Evolutionary conservation across 306 rosid species (phyloP).

Genomic region (Quercus rubra): DNA sequence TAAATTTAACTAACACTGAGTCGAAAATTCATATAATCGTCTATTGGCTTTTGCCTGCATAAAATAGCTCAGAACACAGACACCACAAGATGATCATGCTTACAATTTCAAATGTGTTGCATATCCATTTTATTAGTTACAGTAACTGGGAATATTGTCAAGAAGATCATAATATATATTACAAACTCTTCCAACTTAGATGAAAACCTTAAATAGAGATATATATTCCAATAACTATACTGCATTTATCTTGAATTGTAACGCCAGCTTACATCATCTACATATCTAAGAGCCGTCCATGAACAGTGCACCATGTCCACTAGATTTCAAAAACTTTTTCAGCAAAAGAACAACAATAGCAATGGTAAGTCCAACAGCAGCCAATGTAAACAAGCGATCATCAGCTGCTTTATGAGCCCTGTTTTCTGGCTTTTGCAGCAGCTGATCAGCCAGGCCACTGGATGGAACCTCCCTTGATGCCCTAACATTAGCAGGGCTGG

Average conservation of each 20-base stretch:
- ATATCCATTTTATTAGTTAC: background rate
- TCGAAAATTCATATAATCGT: too few species aligned
- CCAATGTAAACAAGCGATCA: slow-evolving; percentile 84
- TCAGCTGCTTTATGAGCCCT: slow-evolving; percentile 55
- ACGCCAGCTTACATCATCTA: slow-evolving; percentile 8
- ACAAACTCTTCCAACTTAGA: background rate
- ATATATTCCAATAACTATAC: background rate
- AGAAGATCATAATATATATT: background rate
- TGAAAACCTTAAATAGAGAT: background rate
- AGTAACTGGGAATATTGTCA: background rate
- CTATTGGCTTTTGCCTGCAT: too few species aligned
- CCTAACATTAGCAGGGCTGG: slow-evolving; percentile 27
- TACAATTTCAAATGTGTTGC: background rate
- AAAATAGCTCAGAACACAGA: background rate
- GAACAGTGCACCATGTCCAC: slow-evolving; percentile 71
- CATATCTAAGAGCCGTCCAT: slow-evolving; percentile 66
- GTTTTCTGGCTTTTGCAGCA: slow-evolving; percentile 37
- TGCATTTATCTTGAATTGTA: slow-evolving; percentile 6
- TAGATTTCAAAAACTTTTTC: slow-evolving; percentile 78
- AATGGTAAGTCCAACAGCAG: slow-evolving; percentile 86
- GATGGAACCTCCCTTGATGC: slow-evolving; percentile 41
- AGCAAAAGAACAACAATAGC: slow-evolving; percentile 80
- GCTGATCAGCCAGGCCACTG: slow-evolving; percentile 32
- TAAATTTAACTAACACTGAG: too few species aligned
- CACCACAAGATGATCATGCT: background rate